These are phyloP conservation scores for Irpex sp. DNA, from an alignment of 1,284 basidiomycete species.

Conservation along the genomic window DNA sequence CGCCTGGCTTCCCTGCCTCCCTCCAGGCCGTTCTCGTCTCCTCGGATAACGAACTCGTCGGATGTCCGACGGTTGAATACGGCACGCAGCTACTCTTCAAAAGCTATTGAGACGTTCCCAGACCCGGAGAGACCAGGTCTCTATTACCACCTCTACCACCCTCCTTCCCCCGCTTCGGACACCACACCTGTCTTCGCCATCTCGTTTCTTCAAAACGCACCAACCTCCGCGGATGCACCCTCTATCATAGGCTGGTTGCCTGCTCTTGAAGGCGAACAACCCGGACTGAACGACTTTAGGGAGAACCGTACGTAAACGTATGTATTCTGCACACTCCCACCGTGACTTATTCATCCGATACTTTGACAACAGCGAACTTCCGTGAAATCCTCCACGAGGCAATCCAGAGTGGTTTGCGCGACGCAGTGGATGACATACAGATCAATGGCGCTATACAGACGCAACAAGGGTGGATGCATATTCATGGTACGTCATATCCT, in stretches of 20 bases:
- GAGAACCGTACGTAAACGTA: slow-evolving; percentile 51
- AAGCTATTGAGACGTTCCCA: slow-evolving; percentile 17
- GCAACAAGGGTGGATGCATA: slow-evolving; percentile 77
- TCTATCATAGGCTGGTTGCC: slow-evolving; percentile 69
- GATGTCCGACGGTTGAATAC: neutral
- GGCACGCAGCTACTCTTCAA: neutral
- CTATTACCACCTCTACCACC: slow-evolving; percentile 58
- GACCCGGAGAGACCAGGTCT: slow-evolving; percentile 60
- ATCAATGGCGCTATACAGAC: slow-evolving; percentile 57
- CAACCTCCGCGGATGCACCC: slow-evolving; percentile 39
- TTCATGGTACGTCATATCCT: slow-evolving; percentile 51
- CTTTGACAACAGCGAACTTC: slow-evolving; percentile 44
- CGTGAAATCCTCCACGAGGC: slow-evolving; percentile 52
- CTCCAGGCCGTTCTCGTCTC: neutral
- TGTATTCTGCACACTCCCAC: neutral
- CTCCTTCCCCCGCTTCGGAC: slow-evolving; percentile 31
- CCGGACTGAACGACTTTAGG: slow-evolving; percentile 60
- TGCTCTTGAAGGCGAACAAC: slow-evolving; percentile 37
- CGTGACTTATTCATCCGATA: neutral
- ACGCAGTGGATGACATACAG: slow-evolving; percentile 61
- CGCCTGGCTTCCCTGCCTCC: too few species aligned
- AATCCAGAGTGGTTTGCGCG: slow-evolving; percentile 45
- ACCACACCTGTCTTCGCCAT: slow-evolving; percentile 54
- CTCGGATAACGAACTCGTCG: neutral
- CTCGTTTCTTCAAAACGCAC: slow-evolving; percentile 47